Percentiles rank a stretch among this genome's conserved stretches.
These are phyloP conservation scores for Fusarium nygamai DNA, from an alignment of 2,329 filamentous ascomycete genomes.

Conservation along the genomic window DNA sequence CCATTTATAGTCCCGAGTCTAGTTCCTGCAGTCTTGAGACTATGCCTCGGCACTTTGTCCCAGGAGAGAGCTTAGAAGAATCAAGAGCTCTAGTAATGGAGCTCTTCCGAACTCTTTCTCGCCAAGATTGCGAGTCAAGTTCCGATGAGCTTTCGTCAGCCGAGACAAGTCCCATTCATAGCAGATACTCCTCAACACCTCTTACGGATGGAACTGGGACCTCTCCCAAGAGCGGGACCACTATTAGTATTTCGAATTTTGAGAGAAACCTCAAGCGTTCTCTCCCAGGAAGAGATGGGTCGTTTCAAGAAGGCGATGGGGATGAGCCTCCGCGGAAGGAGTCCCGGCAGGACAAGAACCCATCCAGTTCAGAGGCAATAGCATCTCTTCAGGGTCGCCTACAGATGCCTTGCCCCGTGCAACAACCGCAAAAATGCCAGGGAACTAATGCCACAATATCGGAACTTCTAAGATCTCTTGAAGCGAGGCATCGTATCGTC, in stretches of 20 bases:
- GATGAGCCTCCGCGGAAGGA: too few species aligned
- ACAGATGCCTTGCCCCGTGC: not conserved
- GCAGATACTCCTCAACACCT: not conserved
- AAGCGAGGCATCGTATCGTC: not conserved
- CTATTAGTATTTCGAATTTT: too few species aligned
- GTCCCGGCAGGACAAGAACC: fast-evolving
- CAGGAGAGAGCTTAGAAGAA: not conserved
- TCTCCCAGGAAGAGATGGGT: too few species aligned
- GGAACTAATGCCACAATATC: not conserved
- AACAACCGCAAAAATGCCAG: not conserved
- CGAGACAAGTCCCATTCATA: not conserved
- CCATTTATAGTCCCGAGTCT: not conserved
- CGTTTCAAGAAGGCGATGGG: too few species aligned
- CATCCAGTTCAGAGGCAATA: fast-evolving
- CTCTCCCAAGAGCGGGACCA: not conserved
- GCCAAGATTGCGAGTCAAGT: not conserved
- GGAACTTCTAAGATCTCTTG: not conserved
- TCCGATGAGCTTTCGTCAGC: not conserved
- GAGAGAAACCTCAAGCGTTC: too few species aligned
- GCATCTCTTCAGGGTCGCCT: not conserved
- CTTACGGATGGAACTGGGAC: not conserved
- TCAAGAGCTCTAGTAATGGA: not conserved
- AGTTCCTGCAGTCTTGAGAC: not conserved
- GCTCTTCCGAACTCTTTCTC: not conserved
- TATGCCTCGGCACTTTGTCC: not conserved